phyloP scores from a whole-genome alignment of 352 stramenopile species.

The Pythium scleroteichum region DNA sequence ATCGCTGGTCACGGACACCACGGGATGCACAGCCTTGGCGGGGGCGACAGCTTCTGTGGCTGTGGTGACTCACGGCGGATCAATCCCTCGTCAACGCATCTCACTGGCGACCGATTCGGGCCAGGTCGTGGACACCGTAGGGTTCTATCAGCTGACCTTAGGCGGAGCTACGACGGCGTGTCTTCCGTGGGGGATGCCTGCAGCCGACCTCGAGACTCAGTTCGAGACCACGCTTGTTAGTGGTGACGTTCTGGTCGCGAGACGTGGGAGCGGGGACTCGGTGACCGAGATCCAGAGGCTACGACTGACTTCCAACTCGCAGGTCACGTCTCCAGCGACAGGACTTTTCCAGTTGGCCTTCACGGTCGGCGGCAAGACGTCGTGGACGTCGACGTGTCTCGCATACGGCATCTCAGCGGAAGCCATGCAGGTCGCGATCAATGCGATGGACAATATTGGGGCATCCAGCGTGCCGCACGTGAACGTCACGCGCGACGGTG shows the following conservation, averaged over 20 bases:
- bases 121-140: slow-evolving; percentile 49
- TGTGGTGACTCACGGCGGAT: slow-evolving; percentile 75
- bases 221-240: slow-evolving; percentile 41
- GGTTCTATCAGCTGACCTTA: slow-evolving; percentile 56
- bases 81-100: slow-evolving; percentile 77
- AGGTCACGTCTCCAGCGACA: slow-evolving; percentile 44
- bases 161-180: slow-evolving; percentile 36
- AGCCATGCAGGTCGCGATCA: slow-evolving; percentile 61
- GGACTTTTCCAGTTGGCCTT: slow-evolving; percentile 68
- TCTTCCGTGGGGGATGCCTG: slow-evolving; percentile 58
- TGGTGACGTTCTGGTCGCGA: slow-evolving; percentile 59
- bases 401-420: slow-evolving; percentile 67
- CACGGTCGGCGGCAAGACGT: slow-evolving; percentile 53
- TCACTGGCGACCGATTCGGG: slow-evolving; percentile 83
- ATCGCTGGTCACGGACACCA: slow-evolving; percentile 27
- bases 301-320: slow-evolving; percentile 64
- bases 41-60: slow-evolving; percentile 33
- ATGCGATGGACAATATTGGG: slow-evolving; percentile 51
- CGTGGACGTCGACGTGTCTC: slow-evolving; percentile 57
- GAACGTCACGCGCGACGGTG: slow-evolving; percentile 62
- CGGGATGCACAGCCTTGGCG: slow-evolving; percentile 33
- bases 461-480: slow-evolving; percentile 43
- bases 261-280: slow-evolving; percentile 56
- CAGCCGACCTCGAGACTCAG: slow-evolving; percentile 41
- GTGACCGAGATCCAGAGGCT: slow-evolving; percentile 73